Conservation (phyloP, 2,329 filamentous ascomycete species). For the Scortechinia acanthostroma region DNA sequence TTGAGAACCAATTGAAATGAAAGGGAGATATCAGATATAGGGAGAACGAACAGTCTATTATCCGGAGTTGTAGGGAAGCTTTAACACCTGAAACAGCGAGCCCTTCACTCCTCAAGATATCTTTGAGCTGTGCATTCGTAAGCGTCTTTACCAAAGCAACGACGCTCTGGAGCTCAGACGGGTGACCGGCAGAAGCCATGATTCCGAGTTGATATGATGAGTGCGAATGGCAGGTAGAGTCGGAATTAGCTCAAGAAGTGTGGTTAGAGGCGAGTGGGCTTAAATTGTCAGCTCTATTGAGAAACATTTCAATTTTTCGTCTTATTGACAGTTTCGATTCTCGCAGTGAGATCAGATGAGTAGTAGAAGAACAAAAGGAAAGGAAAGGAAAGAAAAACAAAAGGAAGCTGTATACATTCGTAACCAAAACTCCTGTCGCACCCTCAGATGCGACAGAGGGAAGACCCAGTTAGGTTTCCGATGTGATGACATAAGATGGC, state of each 20-base stretch:
- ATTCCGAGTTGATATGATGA: neutral
- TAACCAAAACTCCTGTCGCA: no score
- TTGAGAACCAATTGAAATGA: no score
- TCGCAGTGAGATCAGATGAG: no score
- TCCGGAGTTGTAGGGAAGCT: neutral
- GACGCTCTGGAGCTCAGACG: neutral
- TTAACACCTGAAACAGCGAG: neutral
- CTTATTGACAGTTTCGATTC: no score
- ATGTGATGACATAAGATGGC: no score
- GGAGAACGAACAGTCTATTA: slow-evolving; percentile 1
- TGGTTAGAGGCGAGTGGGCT: neutral
- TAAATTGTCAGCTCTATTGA: neutral
- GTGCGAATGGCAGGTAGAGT: no score
- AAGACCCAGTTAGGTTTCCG: no score
- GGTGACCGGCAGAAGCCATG: neutral
- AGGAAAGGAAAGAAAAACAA: no score
- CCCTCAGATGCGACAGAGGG: no score
- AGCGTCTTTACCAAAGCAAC: neutral
- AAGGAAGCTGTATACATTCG: no score
- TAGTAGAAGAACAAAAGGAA: no score
- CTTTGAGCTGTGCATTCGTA: neutral
- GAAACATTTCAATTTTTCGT: slow-evolving; percentile 1
- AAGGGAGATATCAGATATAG: no score
- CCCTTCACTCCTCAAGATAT: neutral
- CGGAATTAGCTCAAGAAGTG: neutral